Evolutionary conservation across 2,329 filamentous ascomycete genomes (phyloP), one percentile per base, ranked within the genome.

Genomic region (Fusarium sulawesiense): DNA sequence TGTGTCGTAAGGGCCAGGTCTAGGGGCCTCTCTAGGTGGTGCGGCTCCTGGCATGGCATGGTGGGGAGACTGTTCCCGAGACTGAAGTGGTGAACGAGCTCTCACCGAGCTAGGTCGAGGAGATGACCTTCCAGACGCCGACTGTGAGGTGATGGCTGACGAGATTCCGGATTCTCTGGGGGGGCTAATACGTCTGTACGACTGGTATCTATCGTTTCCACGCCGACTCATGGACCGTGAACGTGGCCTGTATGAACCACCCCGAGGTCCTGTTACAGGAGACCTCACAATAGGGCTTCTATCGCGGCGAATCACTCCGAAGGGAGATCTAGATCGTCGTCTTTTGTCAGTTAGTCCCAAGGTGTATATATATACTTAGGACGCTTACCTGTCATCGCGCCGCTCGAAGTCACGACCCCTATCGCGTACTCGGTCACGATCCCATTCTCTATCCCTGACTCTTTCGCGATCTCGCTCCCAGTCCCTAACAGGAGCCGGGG

Each of bases 321-420:
- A 83, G 2, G 87, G 86, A 34, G 87, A 88, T 49, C 87, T 82
- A 25, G 87, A 89, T 71, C 87, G 81, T 66, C 85, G 82, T 76
- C 85, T 86, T 57, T 68, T 67, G 34, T 64, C 47, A 66, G 64
- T 77, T 57, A 76, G 68, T 34, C 23, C 64, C 40, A 50, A 16
- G 18, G 27, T n/a, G 16, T 41, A 34, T 41, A 55, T 6, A 37
- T 20, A 16, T 13, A n/a, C 21, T 27, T 37, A 44, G 23, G 11
- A 16, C 54, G 46, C 76, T 73, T 64, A 80, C 78, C 81, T 78
- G 37, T 83, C 81, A 57, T 85, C 83, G 16, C 83, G 82, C 56
- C 77, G 79, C 56, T 81, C 82, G 45, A 80, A 72, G 29, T 81
- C 78, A 27, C 79, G 74, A 27, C 79, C 78, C 64, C 77, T 75